Conservation (phyloP, 1,139 yeast species). For the Scheffersomyces stambukii region DNA sequence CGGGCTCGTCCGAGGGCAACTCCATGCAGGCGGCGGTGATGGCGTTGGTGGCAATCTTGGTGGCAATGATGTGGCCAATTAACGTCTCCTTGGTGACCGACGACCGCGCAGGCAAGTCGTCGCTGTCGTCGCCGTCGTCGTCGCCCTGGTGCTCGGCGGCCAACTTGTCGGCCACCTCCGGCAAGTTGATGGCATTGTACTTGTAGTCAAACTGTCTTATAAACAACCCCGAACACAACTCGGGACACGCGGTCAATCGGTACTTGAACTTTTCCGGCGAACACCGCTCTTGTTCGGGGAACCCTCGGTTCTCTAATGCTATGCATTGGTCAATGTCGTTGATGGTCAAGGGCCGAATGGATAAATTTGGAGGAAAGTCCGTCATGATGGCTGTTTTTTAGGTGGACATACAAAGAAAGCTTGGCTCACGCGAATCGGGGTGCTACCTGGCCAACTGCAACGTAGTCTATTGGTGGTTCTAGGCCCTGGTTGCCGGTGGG, state of each 20-base stretch:
- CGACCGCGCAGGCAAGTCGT: constrained; percentile 43
- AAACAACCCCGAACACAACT: constrained; percentile 83
- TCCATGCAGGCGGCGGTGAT: constrained; percentile 70
- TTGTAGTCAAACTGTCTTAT: constrained; percentile 57
- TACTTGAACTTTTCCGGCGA: constrained; percentile 60
- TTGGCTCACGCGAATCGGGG: too few species aligned
- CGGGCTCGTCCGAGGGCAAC: constrained; percentile 46
- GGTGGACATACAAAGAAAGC: too few species aligned
- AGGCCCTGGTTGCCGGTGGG: too few species aligned
- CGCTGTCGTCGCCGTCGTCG: constrained; percentile 27
- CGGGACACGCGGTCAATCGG: constrained; percentile 80
- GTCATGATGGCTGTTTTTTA: constrained; percentile 19
- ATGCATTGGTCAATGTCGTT: constrained; percentile 63
- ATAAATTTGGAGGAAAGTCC: constrained; percentile 55
- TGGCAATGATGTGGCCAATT: constrained; percentile 81
- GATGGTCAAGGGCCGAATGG: constrained; percentile 75
- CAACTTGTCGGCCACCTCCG: constrained; percentile 36
- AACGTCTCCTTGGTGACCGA: constrained; percentile 61
- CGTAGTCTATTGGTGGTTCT: too few species aligned
- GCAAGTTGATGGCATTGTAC: constrained; percentile 43
- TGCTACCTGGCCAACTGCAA: too few species aligned
- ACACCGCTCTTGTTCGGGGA: constrained; percentile 64
- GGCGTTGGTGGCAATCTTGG: constrained; percentile 52
- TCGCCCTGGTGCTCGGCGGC: constrained; percentile 22
- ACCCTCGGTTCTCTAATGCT: constrained; percentile 65